Evolutionary conservation across 306 rosid genomes (phyloP), one percentile per base, ranked within the genome.

Genomic region (Crataegus laevigata): DNA sequence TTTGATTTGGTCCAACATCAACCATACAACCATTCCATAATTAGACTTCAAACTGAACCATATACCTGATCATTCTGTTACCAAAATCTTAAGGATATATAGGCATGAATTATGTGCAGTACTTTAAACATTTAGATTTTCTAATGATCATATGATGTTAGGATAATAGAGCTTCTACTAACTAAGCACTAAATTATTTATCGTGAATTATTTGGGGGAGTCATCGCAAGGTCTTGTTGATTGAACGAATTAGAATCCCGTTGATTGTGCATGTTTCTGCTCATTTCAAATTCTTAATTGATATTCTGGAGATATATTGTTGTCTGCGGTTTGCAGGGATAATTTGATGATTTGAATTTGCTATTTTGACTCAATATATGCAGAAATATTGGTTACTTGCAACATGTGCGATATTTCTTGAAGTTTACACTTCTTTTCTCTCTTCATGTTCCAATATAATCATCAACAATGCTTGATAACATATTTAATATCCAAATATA

Each of bases 1-100:
- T 72, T 70, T 68, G 69, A 76, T 67, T 75, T 77, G 73, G 59
- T 65, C 80, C 80, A 79, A 77, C 90, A 82, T 78, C 84, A 85
- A 82, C 76, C 75, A 81, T 60, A 74, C 72, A 71, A 55, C 63
- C 63, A 75, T 30, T 11, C 66, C 57, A 76, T 47, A 68, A 81
- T 82, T 73, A 47, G 57, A 34, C 64, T 74, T 76, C 36, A 58
- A 84, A 79, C 38, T 65, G 42, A 74, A 62, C 76, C 47, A 9
- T 8, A 32, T 19, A 71, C 57, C 40, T 61, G 8, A 45, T 79
- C 71, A 64, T 68, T 62, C 50, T 74, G 68, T 24, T 11, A 71
- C 66, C 51, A 65, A 19, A 75, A 80, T 66, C 77, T 73, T 68
- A 70, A 67, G 59, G 45, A 57, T 68, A 58, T 67, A 50, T 51